Conservation (phyloP, 1,284 basidiomycete genomes). For the Stygiomarasmius scandens region DNA sequence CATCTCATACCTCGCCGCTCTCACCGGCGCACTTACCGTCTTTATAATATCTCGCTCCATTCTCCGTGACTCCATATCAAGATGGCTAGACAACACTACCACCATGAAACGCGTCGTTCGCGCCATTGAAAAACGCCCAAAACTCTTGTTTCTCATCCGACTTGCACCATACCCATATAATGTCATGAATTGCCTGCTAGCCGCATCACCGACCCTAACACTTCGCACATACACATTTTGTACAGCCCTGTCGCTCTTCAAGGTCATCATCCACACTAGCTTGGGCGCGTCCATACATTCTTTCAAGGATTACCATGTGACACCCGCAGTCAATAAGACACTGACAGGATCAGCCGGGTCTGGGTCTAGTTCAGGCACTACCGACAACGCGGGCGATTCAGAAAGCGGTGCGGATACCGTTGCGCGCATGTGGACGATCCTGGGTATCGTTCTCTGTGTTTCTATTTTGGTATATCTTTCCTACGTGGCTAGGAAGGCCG, state of each 20-base stretch:
- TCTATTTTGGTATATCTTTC: conserved; percentile 81
- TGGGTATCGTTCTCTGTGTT: conserved; percentile 73
- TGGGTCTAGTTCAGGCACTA: too few relatives aligned
- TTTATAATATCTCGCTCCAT: conserved; percentile 76
- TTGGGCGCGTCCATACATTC: conserved; percentile 83
- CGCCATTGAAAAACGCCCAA: conserved; percentile 86
- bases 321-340: too few relatives aligned
- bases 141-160: conserved; percentile 83
- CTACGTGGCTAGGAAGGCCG: conserved; percentile 77
- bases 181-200: conserved; percentile 88
- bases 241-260: conserved; percentile 83
- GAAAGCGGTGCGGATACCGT: conserved; percentile 53
- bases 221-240: conserved; percentile 78
- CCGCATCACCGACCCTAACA: conserved; percentile 82
- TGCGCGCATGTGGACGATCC: conserved; percentile 66
- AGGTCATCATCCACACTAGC: conserved; percentile 84
- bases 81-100: conserved; percentile 67
- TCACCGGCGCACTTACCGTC: conserved; percentile 77
- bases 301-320: conserved; percentile 69
- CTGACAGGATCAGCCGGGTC: too few relatives aligned
- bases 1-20: conserved; percentile 84
- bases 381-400: conserved; percentile 33
- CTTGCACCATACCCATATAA: conserved; percentile 86
- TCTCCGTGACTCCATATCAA: conserved; percentile 68
- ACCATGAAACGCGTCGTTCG: conserved; percentile 76